phyloP scores from a whole-genome alignment of 176 grass and related monocot genomes.

The Thalia dealbata region DNA sequence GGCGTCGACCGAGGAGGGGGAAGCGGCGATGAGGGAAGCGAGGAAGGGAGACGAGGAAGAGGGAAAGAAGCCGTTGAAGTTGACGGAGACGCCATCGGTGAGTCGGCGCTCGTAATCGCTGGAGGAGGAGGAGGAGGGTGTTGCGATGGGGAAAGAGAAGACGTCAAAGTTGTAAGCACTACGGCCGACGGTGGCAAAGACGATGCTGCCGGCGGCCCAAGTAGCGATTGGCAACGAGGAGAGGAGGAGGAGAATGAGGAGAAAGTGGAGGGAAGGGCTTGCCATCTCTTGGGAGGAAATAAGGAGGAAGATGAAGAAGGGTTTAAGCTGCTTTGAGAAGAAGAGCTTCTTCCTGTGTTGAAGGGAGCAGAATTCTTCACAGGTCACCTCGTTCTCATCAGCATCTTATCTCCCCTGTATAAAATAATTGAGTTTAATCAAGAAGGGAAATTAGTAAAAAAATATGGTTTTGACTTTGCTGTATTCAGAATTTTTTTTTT shows the following conservation, averaged over 20 bases:
- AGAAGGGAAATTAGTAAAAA: too few relatives aligned
- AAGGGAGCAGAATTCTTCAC: too few relatives aligned
- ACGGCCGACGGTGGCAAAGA: conserved; percentile 77
- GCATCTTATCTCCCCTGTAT: too few relatives aligned
- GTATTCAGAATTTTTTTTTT: too few relatives aligned
- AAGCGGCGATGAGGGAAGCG: conserved; percentile 6
- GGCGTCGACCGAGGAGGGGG: neutral
- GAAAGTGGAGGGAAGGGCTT: neutral
- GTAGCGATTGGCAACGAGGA: neutral
- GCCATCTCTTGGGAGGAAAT: too few relatives aligned
- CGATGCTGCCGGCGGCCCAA: conserved; percentile 31
- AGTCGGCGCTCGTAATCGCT: conserved; percentile 36
- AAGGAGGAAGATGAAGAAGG: too few relatives aligned
- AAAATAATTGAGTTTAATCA: too few relatives aligned
- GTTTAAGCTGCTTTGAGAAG: too few relatives aligned
- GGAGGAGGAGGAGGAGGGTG: neutral
- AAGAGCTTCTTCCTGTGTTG: too few relatives aligned
- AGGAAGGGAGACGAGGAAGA: conserved; percentile 20
- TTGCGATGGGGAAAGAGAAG: conserved; percentile 40
- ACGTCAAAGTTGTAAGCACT: conserved; percentile 84
- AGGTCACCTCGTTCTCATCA: too few relatives aligned
- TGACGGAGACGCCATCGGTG: conserved; percentile 73
- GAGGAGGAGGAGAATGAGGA: neutral
- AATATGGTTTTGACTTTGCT: too few relatives aligned
- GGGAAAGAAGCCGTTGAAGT: conserved; percentile 85